These are phyloP conservation scores for Fusarium luffae DNA, from an alignment of 2,329 filamentous ascomycete species.

Conservation along the genomic window DNA sequence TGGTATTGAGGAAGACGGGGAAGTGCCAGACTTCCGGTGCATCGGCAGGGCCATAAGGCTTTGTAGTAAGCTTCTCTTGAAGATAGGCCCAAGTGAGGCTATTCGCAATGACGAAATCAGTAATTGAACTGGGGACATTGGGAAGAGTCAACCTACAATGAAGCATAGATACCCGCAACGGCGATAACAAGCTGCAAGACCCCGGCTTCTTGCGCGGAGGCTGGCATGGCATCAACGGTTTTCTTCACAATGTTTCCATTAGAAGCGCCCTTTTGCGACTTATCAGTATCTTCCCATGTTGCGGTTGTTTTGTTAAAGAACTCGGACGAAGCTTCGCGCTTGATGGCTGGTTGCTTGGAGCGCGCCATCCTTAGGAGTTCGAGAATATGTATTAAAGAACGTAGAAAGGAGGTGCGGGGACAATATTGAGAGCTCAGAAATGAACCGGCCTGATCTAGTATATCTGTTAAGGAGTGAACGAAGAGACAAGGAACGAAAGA, in stretches of 20 bases:
- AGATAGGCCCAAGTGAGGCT: slow-evolving; percentile 96
- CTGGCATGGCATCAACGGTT: slow-evolving; percentile 43
- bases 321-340: slow-evolving; percentile 74
- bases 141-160: slow-evolving; percentile 74
- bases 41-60: slow-evolving; percentile 75
- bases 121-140: background rate
- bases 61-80: slow-evolving; percentile 97
- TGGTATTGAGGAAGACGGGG: slow-evolving; percentile 94
- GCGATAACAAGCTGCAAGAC: slow-evolving; percentile 82
- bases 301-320: slow-evolving; percentile 64
- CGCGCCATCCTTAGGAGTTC: slow-evolving; percentile 68
- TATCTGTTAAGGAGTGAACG: slow-evolving; percentile 19
- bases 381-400: background rate
- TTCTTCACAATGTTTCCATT: slow-evolving; percentile 44
- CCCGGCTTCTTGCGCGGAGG: slow-evolving; percentile 65
- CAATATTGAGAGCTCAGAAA: background rate
- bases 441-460: background rate
- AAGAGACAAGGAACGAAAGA: slow-evolving; percentile 23
- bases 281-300: slow-evolving; percentile 50
- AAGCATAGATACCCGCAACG: slow-evolving; percentile 95
- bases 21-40: slow-evolving; percentile 86
- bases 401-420: background rate
- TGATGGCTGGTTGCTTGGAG: slow-evolving; percentile 75
- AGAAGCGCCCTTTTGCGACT: slow-evolving; percentile 41
- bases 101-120: slow-evolving; percentile 8